Evolutionary conservation across 2,329 filamentous ascomycete species (phyloP), one percentile per base, ranked within the genome.

Genomic region (Trichophyton rubrum): DNA sequence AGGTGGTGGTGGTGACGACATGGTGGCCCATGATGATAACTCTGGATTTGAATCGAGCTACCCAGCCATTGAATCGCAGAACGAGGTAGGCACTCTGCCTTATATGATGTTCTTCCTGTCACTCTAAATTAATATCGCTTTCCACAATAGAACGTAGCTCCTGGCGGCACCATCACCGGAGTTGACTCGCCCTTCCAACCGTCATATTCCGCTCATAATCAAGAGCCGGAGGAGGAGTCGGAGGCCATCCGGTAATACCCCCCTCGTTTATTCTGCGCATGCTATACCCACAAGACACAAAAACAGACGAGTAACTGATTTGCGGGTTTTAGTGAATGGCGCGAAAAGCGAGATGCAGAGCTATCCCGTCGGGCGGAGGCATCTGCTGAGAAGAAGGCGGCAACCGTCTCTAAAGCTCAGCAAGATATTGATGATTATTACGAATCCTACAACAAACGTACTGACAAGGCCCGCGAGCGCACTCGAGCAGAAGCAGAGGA

Each of bases 381-480:
- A 66, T 92, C 92, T 60, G 84, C 85, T 47, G 80, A 84, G 66
- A 89, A 91, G 77, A 93, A 93, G 73, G 83, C 84, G 64, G 86
- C 92, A 73, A 96, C 90, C 1, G 78, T 96, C 71, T 85, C 89
- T 73, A 90, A 93, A 67, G 93, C 93, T 9, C 90, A 90, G 71
- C 83, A 91, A 72, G 93, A 95, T 74, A 95, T 99, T 65, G 93
- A 99, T 73, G 93, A 96, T 73, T 99, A 97, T 78, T 99, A 99
- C 80, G 91, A 96, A 72, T 96, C 96, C 77, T 99, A 99, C 80
- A 97, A 97, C 79, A 86, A 87, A 75, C 96, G 96, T 79, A 92
- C 93, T 74, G 93, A 99, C 74, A 97, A 97, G 82, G 84, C 83
- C 62, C 87, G 96, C 67, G 81, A 87, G 22, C 89, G 95, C 78